phyloP scores from a whole-genome alignment of 345 rosid species.

The Populus davidiana region DNA sequence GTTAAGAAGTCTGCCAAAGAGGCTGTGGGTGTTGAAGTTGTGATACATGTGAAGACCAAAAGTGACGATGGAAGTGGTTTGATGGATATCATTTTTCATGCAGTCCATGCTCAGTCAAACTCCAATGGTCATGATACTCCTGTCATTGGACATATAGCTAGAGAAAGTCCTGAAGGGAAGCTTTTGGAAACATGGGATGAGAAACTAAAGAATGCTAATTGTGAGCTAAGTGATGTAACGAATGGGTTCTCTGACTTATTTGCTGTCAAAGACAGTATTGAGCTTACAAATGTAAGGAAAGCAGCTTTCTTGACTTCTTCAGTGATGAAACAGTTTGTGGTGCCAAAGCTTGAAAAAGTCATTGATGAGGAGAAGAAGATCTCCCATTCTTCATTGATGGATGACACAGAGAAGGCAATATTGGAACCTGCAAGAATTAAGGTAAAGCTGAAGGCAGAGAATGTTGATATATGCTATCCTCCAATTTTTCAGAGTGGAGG shows the following conservation, averaged over 20 bases:
- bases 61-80: slow-evolving; percentile 60
- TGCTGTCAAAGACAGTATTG: slow-evolving; percentile 72
- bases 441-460: slow-evolving; percentile 83
- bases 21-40: slow-evolving; percentile 57
- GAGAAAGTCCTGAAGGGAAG: slow-evolving; percentile 82
- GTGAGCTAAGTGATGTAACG: slow-evolving; percentile 63
- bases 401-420: slow-evolving; percentile 80
- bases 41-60: slow-evolving; percentile 65
- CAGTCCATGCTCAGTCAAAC: slow-evolving; percentile 46
- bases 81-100: slow-evolving; percentile 68
- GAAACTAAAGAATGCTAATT: slow-evolving; percentile 50
- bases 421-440: slow-evolving; percentile 72
- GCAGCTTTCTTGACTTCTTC: slow-evolving; percentile 68
- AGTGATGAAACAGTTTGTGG: slow-evolving; percentile 83
- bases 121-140: slow-evolving; percentile 40
- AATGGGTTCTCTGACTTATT: slow-evolving; percentile 78
- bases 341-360: slow-evolving; percentile 80
- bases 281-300: slow-evolving; percentile 72
- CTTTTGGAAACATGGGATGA: slow-evolving; percentile 82
- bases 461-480: slow-evolving; percentile 93
- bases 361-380: slow-evolving; percentile 91
- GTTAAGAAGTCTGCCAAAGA: slow-evolving; percentile 63
- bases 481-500: slow-evolving; percentile 97
- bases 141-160: slow-evolving; percentile 64
- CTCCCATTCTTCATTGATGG: slow-evolving; percentile 82